These are phyloP conservation scores for Irpex rosettiformis DNA, from an alignment of 1,284 basidiomycete genomes.

Conservation along the genomic window DNA sequence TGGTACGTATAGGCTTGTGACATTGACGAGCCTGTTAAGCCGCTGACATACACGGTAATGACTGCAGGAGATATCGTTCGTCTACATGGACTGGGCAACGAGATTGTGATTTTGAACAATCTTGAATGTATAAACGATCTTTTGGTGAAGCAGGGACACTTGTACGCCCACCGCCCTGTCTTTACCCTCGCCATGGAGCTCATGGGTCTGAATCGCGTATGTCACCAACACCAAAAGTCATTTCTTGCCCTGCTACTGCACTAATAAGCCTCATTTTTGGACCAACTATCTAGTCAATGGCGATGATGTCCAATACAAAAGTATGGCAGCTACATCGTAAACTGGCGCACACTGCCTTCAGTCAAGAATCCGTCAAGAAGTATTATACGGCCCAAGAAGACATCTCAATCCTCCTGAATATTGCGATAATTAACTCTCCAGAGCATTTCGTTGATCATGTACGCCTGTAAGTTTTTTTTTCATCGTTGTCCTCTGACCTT, in stretches of 20 bases:
- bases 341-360: constrained; percentile 25
- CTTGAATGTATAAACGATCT: constrained; percentile 30
- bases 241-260: no score
- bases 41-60: not conserved
- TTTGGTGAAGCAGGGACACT: constrained; percentile 28
- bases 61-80: constrained; percentile 25
- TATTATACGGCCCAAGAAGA: constrained; percentile 27
- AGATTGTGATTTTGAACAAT: constrained; percentile 31
- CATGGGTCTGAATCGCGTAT: constrained; percentile 30
- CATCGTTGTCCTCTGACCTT: not conserved
- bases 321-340: constrained; percentile 26
- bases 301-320: constrained; percentile 18
- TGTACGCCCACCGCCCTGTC: constrained; percentile 33
- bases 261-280: no score
- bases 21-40: not conserved
- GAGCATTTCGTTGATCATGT: constrained; percentile 18
- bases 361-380: constrained; percentile 24
- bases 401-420: constrained; percentile 18
- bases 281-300: constrained; percentile 14
- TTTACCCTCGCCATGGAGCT: constrained; percentile 35
- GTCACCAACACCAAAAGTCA: not conserved
- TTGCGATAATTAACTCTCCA: constrained; percentile 15
- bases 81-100: constrained; percentile 23
- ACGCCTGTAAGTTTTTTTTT: constrained; percentile 14
- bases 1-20: not conserved